Evolutionary conservation across 352 stramenopile genomes (phyloP), one percentile per base, ranked within the genome.

Genomic region (Lagenidium sp.): DNA sequence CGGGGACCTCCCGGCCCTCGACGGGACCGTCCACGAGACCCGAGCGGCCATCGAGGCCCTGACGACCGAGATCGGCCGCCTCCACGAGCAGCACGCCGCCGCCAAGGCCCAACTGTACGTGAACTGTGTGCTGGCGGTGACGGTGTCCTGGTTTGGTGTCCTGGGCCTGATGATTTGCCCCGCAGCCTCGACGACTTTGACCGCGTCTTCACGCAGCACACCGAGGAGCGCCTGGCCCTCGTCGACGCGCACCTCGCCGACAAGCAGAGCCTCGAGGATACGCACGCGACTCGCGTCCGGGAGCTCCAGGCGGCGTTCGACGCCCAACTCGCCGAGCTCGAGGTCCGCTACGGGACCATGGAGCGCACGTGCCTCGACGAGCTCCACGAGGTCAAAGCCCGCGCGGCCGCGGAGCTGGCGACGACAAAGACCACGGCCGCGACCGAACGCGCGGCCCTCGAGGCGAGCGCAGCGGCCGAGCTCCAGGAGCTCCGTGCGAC

Each of bases 1-100:
- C 22, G 66, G 80, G 4, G 38, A 84, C 4, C 74, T 86, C 4
- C 74, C 74, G 1, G 50, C 34, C 15, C 48, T 82, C 25, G 38
- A 47, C 1, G 57, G 50, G 5, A 47, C 48, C 4, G 64, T 58
- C 29, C 45, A 74, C 13, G 26, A 81, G 36, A 75, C 66, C 6
- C 47, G 49, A 19, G 56, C 31, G 11, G 63, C 57, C 11, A 40
- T 85, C 18, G 32, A 44, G 6, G 57, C 39, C 22, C 50, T 85
- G n/a, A 68, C 68, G 3, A 36, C 49, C 0, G 60, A 77, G n/a
- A 77, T 85, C 10, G 42, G 36, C 22, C 57, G 56, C 2, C 53
- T 85, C 8, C 60, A 81, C 25, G 44, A 55, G 8, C 53, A 79
- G 10, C 58, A 85, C 19, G 57, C 69, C 10, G 44, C 19, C 16